Base-by-base conservation (phyloP, 2,329 filamentous ascomycete genomes). In the Colletotrichum eremochloae region DNA sequence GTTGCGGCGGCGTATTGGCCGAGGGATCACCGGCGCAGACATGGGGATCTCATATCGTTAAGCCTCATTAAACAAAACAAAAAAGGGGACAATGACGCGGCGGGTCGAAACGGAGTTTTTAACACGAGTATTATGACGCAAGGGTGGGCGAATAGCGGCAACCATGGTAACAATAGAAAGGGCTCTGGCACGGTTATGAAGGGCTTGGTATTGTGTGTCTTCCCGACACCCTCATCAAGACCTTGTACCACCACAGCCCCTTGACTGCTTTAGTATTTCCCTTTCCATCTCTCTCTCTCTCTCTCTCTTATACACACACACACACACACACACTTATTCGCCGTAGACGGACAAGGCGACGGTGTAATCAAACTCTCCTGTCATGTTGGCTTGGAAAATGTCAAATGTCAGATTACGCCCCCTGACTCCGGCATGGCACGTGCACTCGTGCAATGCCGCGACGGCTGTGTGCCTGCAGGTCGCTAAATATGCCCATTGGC, bases 361-460 rank as follows among this genome's bases (percentile, higher is more conserved):
- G 40, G 52, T 64, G 60, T 52, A 63, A 64, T 58, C 42, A 53
- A 68, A 65, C 44, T 31, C 18, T 53, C 42, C 15, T 20, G 33
- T 55, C 14, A 44, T 29, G 60, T 62, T 63, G 40, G 40, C 66
- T 58, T 31, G 33, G 20, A 36, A 14, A 52, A n/a, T 48, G 46
- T 48, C 46, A 48, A 48, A 24, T 46, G 67, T 69, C 61, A 65
- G 64, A 65, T 65, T 69, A 11, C 53, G 63, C 48, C 56, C 68
- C 62, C 68, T 70, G 46, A 70, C 55, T 61, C 62, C 38, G 48
- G 56, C 68, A 70, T 70, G 62, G 68, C 68, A 70, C 68, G 56
- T 70, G 68, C 68, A 50, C 66, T 12, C 7, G 31, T 56, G 36
- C 56, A 67, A 65, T 62, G 62, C 63, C 62, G 63, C 56, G 67